phyloP scores from a whole-genome alignment of 2,329 filamentous ascomycete genomes.

The Aspergillus piperis region DNA sequence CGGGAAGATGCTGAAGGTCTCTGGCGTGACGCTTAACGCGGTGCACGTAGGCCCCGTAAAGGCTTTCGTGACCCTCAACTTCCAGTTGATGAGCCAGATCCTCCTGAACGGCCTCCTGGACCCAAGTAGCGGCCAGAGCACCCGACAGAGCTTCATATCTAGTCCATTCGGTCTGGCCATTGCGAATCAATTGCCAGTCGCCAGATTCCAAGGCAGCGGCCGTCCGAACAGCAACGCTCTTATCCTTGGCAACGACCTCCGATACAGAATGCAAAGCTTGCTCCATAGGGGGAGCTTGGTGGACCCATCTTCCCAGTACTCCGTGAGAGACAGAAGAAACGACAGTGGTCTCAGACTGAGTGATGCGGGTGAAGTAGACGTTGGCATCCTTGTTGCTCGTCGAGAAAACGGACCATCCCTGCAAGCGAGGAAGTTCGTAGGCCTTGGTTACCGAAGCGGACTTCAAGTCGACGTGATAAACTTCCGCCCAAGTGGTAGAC shows the following conservation, averaged over 20 bases:
- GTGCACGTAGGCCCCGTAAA: constrained; percentile 80
- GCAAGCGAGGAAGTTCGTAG: constrained; percentile 73
- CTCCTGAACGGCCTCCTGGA: constrained; percentile 72
- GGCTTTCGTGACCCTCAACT: constrained; percentile 80
- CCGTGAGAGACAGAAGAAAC: constrained; percentile 75
- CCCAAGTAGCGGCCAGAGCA: constrained; percentile 77
- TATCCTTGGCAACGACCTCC: constrained; percentile 75
- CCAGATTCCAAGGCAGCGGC: constrained; percentile 66
- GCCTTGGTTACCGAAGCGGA: constrained; percentile 70
- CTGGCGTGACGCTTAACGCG: constrained; percentile 77
- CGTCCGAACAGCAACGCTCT: constrained; percentile 74
- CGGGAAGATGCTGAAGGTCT: constrained; percentile 73
- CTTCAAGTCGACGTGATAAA: constrained; percentile 79
- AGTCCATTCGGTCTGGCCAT: constrained; percentile 78
- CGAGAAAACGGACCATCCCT: constrained; percentile 73
- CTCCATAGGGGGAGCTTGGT: constrained; percentile 51
- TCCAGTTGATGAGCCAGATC: constrained; percentile 78
- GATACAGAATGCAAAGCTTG: constrained; percentile 69
- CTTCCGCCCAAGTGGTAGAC: constrained; percentile 74
- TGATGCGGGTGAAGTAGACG: constrained; percentile 85
- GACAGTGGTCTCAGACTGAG: constrained; percentile 70
- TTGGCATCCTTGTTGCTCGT: constrained; percentile 76
- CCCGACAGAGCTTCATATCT: constrained; percentile 81
- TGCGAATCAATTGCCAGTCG: constrained; percentile 82
- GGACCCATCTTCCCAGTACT: constrained; percentile 72